Percentiles rank a stretch among this genome's conserved stretches.
phyloP scores from a whole-genome alignment of 148 eudicot species.

The Cornus kousa region DNA sequence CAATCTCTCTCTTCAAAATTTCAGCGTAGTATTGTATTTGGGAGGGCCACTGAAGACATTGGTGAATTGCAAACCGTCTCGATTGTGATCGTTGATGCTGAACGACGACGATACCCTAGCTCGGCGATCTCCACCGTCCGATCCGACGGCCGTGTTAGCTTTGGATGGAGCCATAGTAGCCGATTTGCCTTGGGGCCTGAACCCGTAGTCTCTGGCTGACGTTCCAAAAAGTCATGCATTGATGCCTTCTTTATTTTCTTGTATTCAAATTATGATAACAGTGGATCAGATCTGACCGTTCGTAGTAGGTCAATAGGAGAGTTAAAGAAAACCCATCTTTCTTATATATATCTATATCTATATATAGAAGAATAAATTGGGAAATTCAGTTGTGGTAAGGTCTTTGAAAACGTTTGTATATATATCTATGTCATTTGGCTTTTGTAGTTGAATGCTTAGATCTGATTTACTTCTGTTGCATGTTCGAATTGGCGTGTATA shows the following conservation, averaged over 20 bases:
- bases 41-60: constrained; percentile 46
- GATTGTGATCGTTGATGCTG: constrained; percentile 34
- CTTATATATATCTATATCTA: too few species aligned
- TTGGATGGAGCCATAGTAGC: constrained; percentile 64
- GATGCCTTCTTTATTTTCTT: neutral
- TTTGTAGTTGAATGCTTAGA: too few species aligned
- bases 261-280: too few species aligned
- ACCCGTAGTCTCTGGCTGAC: constrained; percentile 68
- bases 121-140: constrained; percentile 31
- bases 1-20: too few species aligned
- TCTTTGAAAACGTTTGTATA: too few species aligned
- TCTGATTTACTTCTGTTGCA: too few species aligned
- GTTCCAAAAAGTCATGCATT: constrained; percentile 80
- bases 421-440: too few species aligned
- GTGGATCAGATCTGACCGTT: constrained; percentile 7
- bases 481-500: too few species aligned
- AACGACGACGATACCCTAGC: constrained; percentile 28
- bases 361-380: too few species aligned
- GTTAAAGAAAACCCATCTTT: too few species aligned
- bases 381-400: too few species aligned
- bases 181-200: constrained; percentile 69
- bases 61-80: constrained; percentile 17
- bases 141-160: constrained; percentile 20
- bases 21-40: constrained; percentile 8
- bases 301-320: too few species aligned